Base-by-base conservation (phyloP, 805 yeast species). In the Clavispora asparagi region DNA sequence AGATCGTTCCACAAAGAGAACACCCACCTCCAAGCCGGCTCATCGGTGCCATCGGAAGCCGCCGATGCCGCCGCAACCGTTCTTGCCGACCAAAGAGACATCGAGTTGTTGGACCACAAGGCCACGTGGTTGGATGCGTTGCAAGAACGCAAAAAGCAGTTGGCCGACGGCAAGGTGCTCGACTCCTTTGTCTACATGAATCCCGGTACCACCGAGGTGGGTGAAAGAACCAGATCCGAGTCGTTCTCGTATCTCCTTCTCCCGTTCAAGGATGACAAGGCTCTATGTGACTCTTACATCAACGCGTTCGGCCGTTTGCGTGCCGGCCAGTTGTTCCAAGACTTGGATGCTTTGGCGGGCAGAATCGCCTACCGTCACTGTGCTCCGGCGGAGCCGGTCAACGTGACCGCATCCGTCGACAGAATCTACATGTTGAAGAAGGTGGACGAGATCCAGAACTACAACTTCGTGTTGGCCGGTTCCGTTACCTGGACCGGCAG, bases 341-440 rank as follows among this genome's bases (percentile, higher is more conserved):
- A 91, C 66, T 72, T 91, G 58, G 98, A 91, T 61, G 91, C 96
- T 6, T 71, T 91, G 50, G 96, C 97, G 2, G 98, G 97, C 31
- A 82, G 92, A 60, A 90, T 91, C 57, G 96, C 96, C 19, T 87
- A 90, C 64, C 78, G 87, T 59, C 97, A 91, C 63, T 87, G 95
- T 67, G 76, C 85, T n/a, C 98, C 98, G 0, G 95, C 96, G 0
- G 90, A 87, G 61, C 97, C 98, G 10, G 89, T 90, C 65, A 86
- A 91, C 62, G 98, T 91, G 38, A 91, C 98, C 9, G 97, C 97
- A 1, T 83, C 94, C 26, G 97, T 91, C 26, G 97, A 92, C 67
- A 73, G 97, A 53, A 88, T 91, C 54, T 86, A 87, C 62, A 82
- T 91, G 81, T 80, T 89, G 48, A 86, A 85, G 64, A 83, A 89